Evolutionary conservation across 176 grass and related monocot species (phyloP).

Genomic region (Oryza brachyantha): DNA sequence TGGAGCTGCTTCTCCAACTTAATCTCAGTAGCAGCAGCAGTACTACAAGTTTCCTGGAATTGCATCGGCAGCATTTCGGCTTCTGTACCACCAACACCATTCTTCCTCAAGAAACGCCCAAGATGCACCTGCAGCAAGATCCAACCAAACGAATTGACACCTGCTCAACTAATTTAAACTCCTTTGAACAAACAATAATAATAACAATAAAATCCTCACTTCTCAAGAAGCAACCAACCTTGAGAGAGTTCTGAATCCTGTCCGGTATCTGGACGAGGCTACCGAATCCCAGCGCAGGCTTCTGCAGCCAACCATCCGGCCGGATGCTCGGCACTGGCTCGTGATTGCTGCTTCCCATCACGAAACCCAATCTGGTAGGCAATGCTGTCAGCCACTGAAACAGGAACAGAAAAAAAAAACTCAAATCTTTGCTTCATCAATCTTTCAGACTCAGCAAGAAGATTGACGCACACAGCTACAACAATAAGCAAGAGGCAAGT

Average conservation of each 20-base stretch:
- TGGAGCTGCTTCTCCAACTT: conserved; percentile 70
- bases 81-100: not conserved
- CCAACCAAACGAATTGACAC: conserved; percentile 18
- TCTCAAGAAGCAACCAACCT: conserved; percentile 36
- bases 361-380: not conserved
- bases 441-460: not conserved
- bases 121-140: conserved; percentile 48
- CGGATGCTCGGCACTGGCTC: not conserved
- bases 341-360: conserved; percentile 39
- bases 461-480: not conserved
- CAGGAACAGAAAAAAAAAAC: not conserved
- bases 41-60: conserved; percentile 9
- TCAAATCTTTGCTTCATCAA: not conserved
- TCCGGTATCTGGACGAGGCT: conserved; percentile 54
- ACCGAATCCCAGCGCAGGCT: conserved; percentile 19
- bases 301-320: conserved; percentile 16
- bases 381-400: not conserved
- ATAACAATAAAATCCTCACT: not conserved
- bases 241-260: conserved; percentile 59
- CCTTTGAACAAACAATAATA: not conserved
- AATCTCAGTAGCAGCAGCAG: conserved; percentile 34
- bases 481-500: not conserved
- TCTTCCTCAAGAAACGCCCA: conserved; percentile 41
- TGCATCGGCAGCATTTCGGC: conserved; percentile 17
- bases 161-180: not conserved